phyloP scores from a whole-genome alignment of 2,329 filamentous ascomycete species.

The Metarhizium rileyi region DNA sequence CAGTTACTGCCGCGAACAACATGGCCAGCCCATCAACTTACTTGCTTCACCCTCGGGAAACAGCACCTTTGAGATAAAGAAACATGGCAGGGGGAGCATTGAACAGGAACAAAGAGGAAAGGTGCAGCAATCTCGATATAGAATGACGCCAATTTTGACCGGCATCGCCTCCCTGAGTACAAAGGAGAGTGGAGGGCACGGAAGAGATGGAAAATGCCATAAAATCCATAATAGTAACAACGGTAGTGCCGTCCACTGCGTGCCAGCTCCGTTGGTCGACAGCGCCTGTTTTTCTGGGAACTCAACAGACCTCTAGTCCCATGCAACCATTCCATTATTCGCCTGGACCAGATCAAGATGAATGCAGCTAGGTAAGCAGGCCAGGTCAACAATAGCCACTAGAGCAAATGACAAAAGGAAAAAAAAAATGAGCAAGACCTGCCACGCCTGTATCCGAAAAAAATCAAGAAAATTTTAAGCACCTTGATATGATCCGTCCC shows the following conservation, averaged over 20 bases:
- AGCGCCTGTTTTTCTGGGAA: neutral
- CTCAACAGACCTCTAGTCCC: neutral
- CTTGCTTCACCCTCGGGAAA: too few species aligned
- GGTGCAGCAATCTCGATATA: neutral
- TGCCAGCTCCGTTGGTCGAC: neutral
- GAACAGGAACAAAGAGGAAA: neutral
- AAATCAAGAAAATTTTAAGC: slow-evolving; percentile 1
- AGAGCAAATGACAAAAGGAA: neutral
- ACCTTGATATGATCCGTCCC: slow-evolving; percentile 4
- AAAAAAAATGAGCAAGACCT: slow-evolving; percentile 1
- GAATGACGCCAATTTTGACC: neutral
- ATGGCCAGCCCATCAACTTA: too few species aligned
- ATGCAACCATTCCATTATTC: neutral
- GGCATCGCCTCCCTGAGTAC: neutral
- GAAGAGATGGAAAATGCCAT: too few species aligned
- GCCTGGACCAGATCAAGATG: neutral
- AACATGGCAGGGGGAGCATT: too few species aligned
- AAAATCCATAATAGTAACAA: neutral
- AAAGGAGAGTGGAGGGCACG: neutral
- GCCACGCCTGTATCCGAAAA: slow-evolving; percentile 1
- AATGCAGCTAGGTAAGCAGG: neutral
- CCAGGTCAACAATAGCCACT: neutral
- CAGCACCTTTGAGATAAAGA: too few species aligned
- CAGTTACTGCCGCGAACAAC: too few species aligned
- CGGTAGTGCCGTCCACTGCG: neutral